A percentile compares a stretch with the other conserved stretches of the same genome.
Conservation (phyloP, 306 rosid genomes). For the Fragaria iinumae region DNA sequence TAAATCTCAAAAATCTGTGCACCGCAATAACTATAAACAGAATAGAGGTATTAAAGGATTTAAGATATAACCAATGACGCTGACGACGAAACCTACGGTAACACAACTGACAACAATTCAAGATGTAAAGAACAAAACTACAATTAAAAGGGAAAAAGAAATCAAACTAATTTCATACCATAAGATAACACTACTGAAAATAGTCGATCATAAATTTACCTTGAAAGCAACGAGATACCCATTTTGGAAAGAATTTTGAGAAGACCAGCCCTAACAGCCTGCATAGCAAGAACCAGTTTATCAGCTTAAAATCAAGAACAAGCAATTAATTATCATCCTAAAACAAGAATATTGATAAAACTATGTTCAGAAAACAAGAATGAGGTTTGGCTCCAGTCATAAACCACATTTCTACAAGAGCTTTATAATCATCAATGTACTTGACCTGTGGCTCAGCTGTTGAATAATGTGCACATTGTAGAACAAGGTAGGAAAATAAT, state of each 20-base stretch:
- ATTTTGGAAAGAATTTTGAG: constrained; percentile 94
- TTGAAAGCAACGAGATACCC: constrained; percentile 95
- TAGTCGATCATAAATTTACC: constrained; percentile 42
- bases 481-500: neutral
- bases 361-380: too few species aligned
- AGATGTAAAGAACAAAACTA: neutral
- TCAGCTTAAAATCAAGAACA: constrained; percentile 13
- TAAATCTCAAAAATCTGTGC: constrained; percentile 97
- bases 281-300: constrained; percentile 32
- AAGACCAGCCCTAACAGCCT: constrained; percentile 95
- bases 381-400: neutral
- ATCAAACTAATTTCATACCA: neutral
- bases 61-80: constrained; percentile 20
- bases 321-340: neutral
- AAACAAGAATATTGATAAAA: neutral
- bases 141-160: neutral
- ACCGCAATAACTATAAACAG: constrained; percentile 77
- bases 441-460: neutral
- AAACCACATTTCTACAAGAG: neutral
- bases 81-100: neutral
- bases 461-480: neutral
- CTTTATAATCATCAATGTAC: neutral
- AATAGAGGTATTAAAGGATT: constrained; percentile 34
- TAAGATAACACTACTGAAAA: neutral
- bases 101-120: neutral